Base-by-base conservation (phyloP, 2,329 filamentous ascomycete species). In the Pseudocercospora macadamiae region DNA sequence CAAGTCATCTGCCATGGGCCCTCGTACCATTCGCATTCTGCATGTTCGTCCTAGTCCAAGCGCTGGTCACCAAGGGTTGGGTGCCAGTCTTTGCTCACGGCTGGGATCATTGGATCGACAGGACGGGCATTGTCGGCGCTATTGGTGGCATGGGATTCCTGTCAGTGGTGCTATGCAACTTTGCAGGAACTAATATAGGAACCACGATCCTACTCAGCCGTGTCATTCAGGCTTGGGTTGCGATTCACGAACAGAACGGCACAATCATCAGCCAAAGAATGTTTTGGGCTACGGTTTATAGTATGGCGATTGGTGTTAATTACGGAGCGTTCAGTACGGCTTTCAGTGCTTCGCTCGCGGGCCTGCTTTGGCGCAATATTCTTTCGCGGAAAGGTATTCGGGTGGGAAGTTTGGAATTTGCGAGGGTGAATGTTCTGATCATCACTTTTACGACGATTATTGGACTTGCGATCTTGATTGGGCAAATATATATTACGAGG, bases 41-140 rank as follows among this genome's bases (percentile, higher is more conserved):
- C 61, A 91, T 91, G 88, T 91, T 91, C 61, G 80, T 91, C 8
- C 80, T 91, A 0, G 88, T 91, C 0, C 88, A 91, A 68, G 87
- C 82, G 0, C 74, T 91, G 1, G 88, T 89, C 0, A 89, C 86
- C 0, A 90, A 89, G 63, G 88, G 89, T 9, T 91, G 89, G 89
- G 85, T 91, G 0, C 81, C 83, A 0, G 86, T 90, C 0, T 91
- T 91, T 65, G 88, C 88, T 0, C 79, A 89, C 51, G 88, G 88
- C 1, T 91, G 88, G 88, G 83, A 89, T 57, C 84, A 88, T 51
- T 90, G 88, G 88, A 87, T 89, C 0, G 74, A 79, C 8, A 87
- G 82, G 69, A 91, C 88, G 0, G 88, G 88, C 0, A 88, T 86
- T 0, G 75, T 90, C 0, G 88, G 88, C 1, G 83, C 82, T 1